These are phyloP conservation scores for Coccomyxa sp. DNA, from an alignment of 139 green algal genomes.

Conservation along the genomic window DNA sequence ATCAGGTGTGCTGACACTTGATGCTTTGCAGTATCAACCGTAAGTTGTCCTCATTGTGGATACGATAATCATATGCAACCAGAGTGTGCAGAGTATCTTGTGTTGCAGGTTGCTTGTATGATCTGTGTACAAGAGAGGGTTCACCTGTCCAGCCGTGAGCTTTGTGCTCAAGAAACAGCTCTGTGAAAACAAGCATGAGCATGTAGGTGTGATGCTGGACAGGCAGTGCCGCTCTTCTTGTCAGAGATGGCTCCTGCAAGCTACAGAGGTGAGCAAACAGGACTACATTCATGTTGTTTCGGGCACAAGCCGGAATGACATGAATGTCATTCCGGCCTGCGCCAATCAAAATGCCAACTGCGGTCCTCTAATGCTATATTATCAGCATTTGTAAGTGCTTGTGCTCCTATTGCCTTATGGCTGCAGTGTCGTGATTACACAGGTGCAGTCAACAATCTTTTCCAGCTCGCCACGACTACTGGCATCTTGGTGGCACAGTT, in stretches of 20 bases:
- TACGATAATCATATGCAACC: neutral
- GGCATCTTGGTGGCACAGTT: slow-evolving; percentile 36
- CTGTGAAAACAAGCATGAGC: neutral
- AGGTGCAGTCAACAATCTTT: slow-evolving; percentile 1
- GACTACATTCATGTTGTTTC: too few species aligned
- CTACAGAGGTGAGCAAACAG: neutral
- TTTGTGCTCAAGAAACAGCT: neutral
- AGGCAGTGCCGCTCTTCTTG: slow-evolving; percentile 17
- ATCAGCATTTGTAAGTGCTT: too few species aligned
- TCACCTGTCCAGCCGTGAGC: neutral
- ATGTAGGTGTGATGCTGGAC: neutral
- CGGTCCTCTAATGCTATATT: too few species aligned
- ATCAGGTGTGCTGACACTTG: neutral
- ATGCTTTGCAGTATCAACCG: neutral
- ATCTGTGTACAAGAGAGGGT: neutral
- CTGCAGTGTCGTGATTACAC: too few species aligned
- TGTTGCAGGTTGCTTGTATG: neutral
- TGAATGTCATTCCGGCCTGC: too few species aligned
- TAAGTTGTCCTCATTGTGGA: neutral
- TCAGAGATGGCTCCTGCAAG: slow-evolving; percentile 27
- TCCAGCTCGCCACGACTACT: slow-evolving; percentile 17
- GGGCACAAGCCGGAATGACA: too few species aligned
- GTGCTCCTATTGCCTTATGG: too few species aligned
- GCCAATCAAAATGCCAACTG: too few species aligned
- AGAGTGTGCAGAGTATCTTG: neutral